Evolutionary conservation across 306 rosid genomes (phyloP).

Genomic region (Hippophae rhamnoides): DNA sequence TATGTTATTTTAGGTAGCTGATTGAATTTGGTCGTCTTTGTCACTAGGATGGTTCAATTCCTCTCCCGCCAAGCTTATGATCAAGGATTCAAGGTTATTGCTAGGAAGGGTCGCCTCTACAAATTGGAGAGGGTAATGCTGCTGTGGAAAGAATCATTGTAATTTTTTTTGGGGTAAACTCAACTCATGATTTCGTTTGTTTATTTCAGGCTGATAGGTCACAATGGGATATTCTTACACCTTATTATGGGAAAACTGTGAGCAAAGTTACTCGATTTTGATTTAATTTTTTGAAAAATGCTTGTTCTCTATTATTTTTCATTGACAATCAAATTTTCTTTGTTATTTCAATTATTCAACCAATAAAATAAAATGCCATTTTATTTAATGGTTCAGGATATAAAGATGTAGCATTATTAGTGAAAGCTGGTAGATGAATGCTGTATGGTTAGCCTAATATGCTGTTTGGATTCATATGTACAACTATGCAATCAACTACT

Average conservation of each 20-base stretch:
- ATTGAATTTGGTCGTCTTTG: background rate
- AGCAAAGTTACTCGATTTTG: slow-evolving; percentile 8
- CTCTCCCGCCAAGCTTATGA: slow-evolving; percentile 23
- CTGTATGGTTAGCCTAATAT: too few relatives aligned
- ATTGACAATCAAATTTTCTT: too few relatives aligned
- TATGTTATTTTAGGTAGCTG: background rate
- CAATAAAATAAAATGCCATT: too few relatives aligned
- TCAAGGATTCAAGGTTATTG: slow-evolving; percentile 26
- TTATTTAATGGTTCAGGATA: too few relatives aligned
- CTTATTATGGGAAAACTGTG: slow-evolving; percentile 71
- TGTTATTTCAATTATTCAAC: too few relatives aligned
- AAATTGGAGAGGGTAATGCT: slow-evolving; percentile 64
- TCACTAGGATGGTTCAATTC: slow-evolving; percentile 72
- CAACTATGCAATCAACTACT: too few relatives aligned
- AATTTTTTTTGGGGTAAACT: background rate
- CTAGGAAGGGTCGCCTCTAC: slow-evolving; percentile 36
- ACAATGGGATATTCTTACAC: slow-evolving; percentile 49
- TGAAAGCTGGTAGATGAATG: too few relatives aligned
- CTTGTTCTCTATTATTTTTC: too few relatives aligned
- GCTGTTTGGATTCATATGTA: too few relatives aligned
- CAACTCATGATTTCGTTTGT: slow-evolving; percentile 2
- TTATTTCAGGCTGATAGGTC: slow-evolving; percentile 43
- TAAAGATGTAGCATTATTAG: too few relatives aligned
- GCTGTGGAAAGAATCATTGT: background rate
- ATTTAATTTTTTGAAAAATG: too few relatives aligned